A percentile compares a stretch with the other conserved stretches of the same genome.
These are phyloP conservation scores for Paraphoma chrysanthemicola DNA, from an alignment of 2,329 filamentous ascomycete genomes.

Conservation along the genomic window DNA sequence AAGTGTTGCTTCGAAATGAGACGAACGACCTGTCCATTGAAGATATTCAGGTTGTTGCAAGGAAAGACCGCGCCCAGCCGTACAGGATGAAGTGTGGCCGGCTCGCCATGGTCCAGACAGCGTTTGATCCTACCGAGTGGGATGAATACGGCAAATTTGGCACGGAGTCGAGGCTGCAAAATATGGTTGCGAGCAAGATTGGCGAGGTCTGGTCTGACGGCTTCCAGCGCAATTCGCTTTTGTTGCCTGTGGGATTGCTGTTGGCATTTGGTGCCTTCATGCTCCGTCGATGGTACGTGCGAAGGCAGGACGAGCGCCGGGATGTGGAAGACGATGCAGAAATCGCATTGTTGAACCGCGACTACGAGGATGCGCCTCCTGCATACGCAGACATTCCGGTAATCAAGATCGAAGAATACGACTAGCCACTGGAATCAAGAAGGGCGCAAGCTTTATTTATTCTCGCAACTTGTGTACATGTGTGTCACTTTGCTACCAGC, in stretches of 20 bases:
- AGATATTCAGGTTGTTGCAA: constrained; percentile 30
- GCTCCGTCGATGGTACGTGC: constrained; percentile 14
- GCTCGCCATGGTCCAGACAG: constrained; percentile 28
- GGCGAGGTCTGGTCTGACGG: constrained; percentile 7
- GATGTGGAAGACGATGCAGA: constrained; percentile 22
- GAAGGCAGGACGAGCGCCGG: constrained; percentile 13
- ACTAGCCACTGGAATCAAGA: constrained; percentile 20
- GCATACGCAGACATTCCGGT: constrained; percentile 27
- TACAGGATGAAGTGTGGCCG: constrained; percentile 38
- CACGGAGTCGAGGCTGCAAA: constrained; percentile 24
- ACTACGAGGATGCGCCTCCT: constrained; percentile 21
- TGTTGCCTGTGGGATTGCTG: constrained; percentile 22
- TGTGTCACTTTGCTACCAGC: no score
- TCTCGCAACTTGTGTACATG: no score
- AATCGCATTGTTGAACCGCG: constrained; percentile 21
- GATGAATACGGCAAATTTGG: constrained; percentile 38
- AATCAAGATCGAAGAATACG: constrained; percentile 28
- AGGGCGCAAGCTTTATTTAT: constrained; percentile 1
- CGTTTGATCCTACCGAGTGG: constrained; percentile 37
- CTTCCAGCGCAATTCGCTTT: constrained; percentile 10
- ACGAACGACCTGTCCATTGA: constrained; percentile 23
- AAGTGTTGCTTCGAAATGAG: constrained; percentile 25
- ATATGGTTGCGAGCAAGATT: constrained; percentile 14
- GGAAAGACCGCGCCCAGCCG: constrained; percentile 23
- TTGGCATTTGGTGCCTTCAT: constrained; percentile 18